Base-by-base conservation (phyloP, 2,329 filamentous ascomycete genomes). In the Drechslerella dactyloides region DNA sequence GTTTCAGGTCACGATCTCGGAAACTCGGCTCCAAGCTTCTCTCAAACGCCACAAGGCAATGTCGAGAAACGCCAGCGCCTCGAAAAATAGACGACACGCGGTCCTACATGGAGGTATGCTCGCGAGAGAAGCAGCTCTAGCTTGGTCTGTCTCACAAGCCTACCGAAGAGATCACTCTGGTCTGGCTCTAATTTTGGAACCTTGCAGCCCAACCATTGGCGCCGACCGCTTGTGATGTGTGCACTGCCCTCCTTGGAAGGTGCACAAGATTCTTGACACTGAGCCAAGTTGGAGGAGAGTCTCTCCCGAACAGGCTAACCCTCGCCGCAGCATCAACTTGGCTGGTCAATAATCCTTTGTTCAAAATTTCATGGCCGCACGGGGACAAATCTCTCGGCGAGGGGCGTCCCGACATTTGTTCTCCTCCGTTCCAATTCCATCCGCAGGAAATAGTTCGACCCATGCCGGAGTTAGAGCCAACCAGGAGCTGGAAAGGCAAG, bases 271-370 rank as follows among this genome's bases (percentile, higher is more conserved):
- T 42, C 37, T 42, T 42, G 15, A 42, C 37, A 42, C 37, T 13
- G 37, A n/a, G 37, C 37, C 5, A 42, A 42, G 17, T 2, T 17
- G 11, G 46, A 27, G 66, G 59, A 70, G 48, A 59, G 48, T 70
- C 64, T 70, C 66, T 54, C 66, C 54, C 27, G 54, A 70, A 70
- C 59, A 60, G 60, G 66, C 48, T 55, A 54, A 52, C 52, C 51
- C 44, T 58, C 50, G 56, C 56, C 55, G 13, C 37, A 42, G 37
- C 37, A 15, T 17, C 11, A 4, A 42, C 27, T 33, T 33, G 27
- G 27, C 27, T 33, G 27, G 27, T 33, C 8, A 33, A 33, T 33
- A 33, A 33, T 33, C 27, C 27, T 33, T 33, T 8, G 27, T 3
- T 8, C 27, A 33, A 33, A 33, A 4, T 33, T 33, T n/a, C n/a